Base-by-base conservation (phyloP, 768 basidiomycete genomes). In the Tricholomella constricta region DNA sequence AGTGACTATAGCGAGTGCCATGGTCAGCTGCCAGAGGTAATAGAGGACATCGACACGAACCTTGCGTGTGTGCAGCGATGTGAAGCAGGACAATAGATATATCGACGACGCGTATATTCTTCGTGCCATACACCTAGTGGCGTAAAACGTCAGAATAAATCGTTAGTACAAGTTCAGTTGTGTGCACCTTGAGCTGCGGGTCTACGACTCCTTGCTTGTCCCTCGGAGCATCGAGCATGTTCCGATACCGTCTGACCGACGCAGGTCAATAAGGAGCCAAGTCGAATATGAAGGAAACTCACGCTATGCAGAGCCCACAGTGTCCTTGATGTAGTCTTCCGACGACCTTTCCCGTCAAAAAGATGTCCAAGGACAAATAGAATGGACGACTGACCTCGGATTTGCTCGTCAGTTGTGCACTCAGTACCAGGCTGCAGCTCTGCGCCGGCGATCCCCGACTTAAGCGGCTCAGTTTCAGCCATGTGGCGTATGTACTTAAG, bases 141-240 rank as follows among this genome's bases (percentile, higher is more conserved):
- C 20, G 5, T 35, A 3, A 25, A 20, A n/a, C n/a, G n/a, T n/a
- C n/a, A n/a, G n/a, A n/a, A n/a, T n/a, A n/a, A n/a, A n/a, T n/a
- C n/a, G n/a, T n/a, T n/a, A n/a, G n/a, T n/a, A n/a, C n/a, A n/a
- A n/a, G n/a, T n/a, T n/a, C n/a, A n/a, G 2, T 4, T 25, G 6
- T 3, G 0, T 54, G 17, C 26, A 75, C 79, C 68, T 78, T 79
- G 4, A 81, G 63, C 15, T 69, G 45, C 17, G 72, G 63, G 50
- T 82, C 75, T 2, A 84, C 82, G 4, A 84, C 82, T 22, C 82
- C 82, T 14, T 69, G 67, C 44, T 77, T 75, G 23, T 77, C 75
- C 12, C 65, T 65, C 4, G 82, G 81, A 84, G 70, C 82, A 83
- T 83, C 1, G 81, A 80, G 46, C 72, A 74, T 1, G 80, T 72